Conservation (phyloP, 495 filamentous ascomycete species). For the Trichoderma asperelloides region DNA sequence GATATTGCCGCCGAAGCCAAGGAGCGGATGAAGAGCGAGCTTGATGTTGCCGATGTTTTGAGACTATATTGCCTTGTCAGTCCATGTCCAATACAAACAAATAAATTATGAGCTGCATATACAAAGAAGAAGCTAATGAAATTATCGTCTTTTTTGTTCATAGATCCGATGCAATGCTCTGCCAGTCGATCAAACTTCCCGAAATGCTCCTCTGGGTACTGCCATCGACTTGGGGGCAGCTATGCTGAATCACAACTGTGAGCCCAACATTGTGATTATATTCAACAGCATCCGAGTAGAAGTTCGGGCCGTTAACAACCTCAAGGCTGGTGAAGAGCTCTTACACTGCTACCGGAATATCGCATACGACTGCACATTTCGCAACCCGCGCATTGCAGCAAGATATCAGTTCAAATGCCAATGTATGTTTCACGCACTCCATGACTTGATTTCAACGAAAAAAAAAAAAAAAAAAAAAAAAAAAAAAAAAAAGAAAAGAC, state of each 20-base stretch:
- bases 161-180: not conserved
- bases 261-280: not conserved
- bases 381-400: not conserved
- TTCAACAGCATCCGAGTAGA: not conserved
- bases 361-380: not conserved
- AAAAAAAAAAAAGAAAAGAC: not conserved
- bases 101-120: not conserved
- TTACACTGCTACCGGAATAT: not conserved
- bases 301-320: not conserved
- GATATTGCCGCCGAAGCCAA: not conserved
- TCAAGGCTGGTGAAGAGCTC: not conserved
- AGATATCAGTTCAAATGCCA: slow-evolving; percentile 1
- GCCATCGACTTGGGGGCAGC: not conserved
- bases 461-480: not conserved
- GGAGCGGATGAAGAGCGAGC: not conserved
- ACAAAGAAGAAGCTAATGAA: not conserved
- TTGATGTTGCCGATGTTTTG: not conserved
- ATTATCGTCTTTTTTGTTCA: not conserved
- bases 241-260: not conserved
- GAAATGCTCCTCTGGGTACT: not conserved
- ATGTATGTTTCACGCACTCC: not conserved
- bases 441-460: not conserved
- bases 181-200: not conserved
- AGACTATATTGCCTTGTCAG: not conserved
- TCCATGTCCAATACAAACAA: not conserved